Base-by-base conservation (phyloP, 768 basidiomycete species). In the Pisolithus sp. region DNA sequence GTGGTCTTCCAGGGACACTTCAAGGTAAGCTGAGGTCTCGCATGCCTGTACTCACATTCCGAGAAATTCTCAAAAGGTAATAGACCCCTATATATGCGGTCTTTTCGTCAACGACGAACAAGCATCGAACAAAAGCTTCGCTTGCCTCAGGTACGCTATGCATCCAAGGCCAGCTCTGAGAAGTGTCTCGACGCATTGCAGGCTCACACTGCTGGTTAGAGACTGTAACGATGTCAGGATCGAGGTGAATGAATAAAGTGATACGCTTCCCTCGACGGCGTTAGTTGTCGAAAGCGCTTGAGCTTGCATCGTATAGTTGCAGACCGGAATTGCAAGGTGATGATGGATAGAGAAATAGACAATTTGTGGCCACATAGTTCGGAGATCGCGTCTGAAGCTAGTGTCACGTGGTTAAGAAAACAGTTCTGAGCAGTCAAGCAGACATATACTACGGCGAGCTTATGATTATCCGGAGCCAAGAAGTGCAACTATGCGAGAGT, bases 31-130 rank as follows among this genome's bases (percentile, higher is more conserved):
- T 23, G 8, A 47, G 28, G 44, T 21, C 20, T 46, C 48, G 13
- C 17, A 34, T 38, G 9, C 23, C 12, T 28, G 7, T 21, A 53
- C 68, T 48, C 54, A 85, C 87, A 82, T 64, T 82, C 77, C 10
- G 76, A 75, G 60, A 90, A 91, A 62, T 90, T 90, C 49, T 90
- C 89, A 39, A 82, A 81, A 6, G 89, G 89, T 8, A 91, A 74
- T 8, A 91, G 65, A 59, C 87, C 84, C 61, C 88, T 90, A 48
- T 50, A 30, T 28, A 52, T 44, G 45, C 39, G 55, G 20, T 61
- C 47, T 53, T 57, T 50, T 15, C 18, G 18, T 9, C 18, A 51
- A 10, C 28, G 26, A 12, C 17, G 34, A 41, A 45, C 13, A 8
- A 47, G 18, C 17, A 24, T 18, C 12, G 10, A 20, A 18, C 15